These are phyloP conservation scores for Fusarium napiforme DNA, from an alignment of 2,329 filamentous ascomycete genomes.

Conservation along the genomic window DNA sequence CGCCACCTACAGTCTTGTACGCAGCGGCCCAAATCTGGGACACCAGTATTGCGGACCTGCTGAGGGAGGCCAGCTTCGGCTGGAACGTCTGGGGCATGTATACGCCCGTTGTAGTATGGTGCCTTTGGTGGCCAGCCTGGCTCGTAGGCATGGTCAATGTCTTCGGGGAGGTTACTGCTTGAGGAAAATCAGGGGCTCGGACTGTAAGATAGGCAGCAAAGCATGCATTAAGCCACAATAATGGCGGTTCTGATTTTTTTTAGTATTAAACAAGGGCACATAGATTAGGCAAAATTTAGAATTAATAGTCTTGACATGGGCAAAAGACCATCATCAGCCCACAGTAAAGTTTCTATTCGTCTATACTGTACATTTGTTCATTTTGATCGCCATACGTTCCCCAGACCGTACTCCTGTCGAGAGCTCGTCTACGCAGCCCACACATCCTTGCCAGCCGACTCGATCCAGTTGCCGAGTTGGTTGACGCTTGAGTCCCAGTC, in stretches of 20 bases:
- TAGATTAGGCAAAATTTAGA: conserved; percentile 20
- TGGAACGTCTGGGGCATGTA: conserved; percentile 93
- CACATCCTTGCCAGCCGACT: conserved; percentile 91
- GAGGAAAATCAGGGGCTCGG: not conserved
- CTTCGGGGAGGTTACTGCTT: conserved; percentile 52
- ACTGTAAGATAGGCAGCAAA: not conserved
- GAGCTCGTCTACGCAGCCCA: conserved; percentile 77
- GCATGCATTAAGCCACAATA: not conserved
- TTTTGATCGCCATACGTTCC: conserved; percentile 28
- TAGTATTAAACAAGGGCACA: not conserved
- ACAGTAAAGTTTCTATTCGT: conserved; percentile 41
- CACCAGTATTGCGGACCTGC: conserved; percentile 63
- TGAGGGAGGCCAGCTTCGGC: conserved; percentile 81
- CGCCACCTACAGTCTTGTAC: conserved; percentile 68
- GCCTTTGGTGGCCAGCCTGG: conserved; percentile 96
- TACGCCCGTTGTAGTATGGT: conserved; percentile 90
- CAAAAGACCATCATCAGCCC: conserved; percentile 35
- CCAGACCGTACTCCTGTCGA: not conserved
- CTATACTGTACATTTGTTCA: conserved; percentile 45
- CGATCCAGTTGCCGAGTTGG: conserved; percentile 96
- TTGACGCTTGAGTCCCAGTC: conserved; percentile 98
- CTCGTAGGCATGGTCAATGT: conserved; percentile 70
- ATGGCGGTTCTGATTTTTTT: not conserved
- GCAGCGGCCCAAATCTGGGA: conserved; percentile 56
- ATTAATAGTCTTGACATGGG: conserved; percentile 40